Evolutionary conservation across 2,329 filamentous ascomycete species (phyloP).

Genomic region (Fusarium sp.): DNA sequence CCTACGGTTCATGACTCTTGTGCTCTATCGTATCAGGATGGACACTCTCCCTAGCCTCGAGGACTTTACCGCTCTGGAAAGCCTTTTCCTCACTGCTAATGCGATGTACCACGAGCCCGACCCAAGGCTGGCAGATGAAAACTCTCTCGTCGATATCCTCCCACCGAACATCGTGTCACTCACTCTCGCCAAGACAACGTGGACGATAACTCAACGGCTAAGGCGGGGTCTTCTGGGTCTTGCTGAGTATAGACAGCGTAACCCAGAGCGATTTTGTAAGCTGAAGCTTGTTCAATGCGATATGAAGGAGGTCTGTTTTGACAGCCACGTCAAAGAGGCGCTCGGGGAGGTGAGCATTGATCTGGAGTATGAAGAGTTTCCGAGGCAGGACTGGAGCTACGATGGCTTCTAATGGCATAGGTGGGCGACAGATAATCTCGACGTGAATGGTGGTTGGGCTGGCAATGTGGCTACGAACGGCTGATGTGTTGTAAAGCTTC

Average conservation of each 20-base stretch:
- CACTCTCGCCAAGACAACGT: not conserved
- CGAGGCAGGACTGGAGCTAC: not conserved
- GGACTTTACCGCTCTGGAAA: constrained; percentile 13
- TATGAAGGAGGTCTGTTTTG: not conserved
- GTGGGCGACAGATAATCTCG: not conserved
- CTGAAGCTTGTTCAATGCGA: constrained; percentile 15
- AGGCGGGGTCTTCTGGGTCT: constrained; percentile 6
- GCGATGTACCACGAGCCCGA: constrained; percentile 8
- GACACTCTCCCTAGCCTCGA: constrained; percentile 9
- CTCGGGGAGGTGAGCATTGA: not conserved
- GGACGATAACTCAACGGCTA: not conserved
- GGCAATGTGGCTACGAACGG: not conserved
- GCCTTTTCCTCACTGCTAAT: constrained; percentile 16
- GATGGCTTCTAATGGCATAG: not conserved
- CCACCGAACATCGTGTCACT: constrained; percentile 16
- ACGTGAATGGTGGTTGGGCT: not conserved
- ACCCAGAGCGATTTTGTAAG: not conserved
- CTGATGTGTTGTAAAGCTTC: not conserved
- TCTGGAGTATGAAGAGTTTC: not conserved
- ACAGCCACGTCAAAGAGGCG: not conserved
- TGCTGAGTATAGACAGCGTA: not conserved
- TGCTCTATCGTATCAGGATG: not conserved
- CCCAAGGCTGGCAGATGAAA: not conserved
- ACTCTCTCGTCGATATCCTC: constrained; percentile 9
- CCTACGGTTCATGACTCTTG: not conserved